These are phyloP conservation scores for Mrakia frigida DNA, from an alignment of 768 basidiomycete species.

Conservation along the genomic window DNA sequence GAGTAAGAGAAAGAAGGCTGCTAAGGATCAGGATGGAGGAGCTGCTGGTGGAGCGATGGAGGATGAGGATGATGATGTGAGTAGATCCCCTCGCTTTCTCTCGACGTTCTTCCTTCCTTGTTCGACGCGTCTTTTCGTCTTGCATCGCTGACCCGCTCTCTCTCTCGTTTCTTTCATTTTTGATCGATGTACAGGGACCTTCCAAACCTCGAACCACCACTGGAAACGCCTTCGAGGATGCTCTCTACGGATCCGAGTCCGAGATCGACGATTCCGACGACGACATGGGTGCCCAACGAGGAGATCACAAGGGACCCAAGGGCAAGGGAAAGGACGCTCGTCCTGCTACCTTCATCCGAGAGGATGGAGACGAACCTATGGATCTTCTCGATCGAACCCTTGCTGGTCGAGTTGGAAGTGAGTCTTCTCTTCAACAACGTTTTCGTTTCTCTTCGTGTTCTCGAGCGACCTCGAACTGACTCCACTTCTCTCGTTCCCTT, in stretches of 20 bases:
- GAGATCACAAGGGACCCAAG: conserved; percentile 25
- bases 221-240: conserved; percentile 93
- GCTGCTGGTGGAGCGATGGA: conserved; percentile 55
- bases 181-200: conserved; percentile 46
- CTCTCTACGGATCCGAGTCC: conserved; percentile 92
- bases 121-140: not conserved
- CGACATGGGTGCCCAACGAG: conserved; percentile 36
- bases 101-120: too few species aligned
- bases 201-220: conserved; percentile 51
- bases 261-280: conserved; percentile 61
- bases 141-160: not conserved
- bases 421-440: conserved; percentile 27
- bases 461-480: not conserved
- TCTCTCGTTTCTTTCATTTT: not conserved
- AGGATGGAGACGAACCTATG: conserved; percentile 91
- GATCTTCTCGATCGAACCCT: conserved; percentile 73
- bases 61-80: conserved; percentile 51
- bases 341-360: conserved; percentile 61
- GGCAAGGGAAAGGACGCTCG: conserved; percentile 48
- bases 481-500: not conserved
- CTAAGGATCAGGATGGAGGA: conserved; percentile 51
- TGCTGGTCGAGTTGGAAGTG: conserved; percentile 45
- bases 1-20: conserved; percentile 76
- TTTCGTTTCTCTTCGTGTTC: not conserved
- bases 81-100: conserved; percentile 18